Conservation (phyloP, 768 basidiomycete genomes). For the Gymnopilus junonius region DNA sequence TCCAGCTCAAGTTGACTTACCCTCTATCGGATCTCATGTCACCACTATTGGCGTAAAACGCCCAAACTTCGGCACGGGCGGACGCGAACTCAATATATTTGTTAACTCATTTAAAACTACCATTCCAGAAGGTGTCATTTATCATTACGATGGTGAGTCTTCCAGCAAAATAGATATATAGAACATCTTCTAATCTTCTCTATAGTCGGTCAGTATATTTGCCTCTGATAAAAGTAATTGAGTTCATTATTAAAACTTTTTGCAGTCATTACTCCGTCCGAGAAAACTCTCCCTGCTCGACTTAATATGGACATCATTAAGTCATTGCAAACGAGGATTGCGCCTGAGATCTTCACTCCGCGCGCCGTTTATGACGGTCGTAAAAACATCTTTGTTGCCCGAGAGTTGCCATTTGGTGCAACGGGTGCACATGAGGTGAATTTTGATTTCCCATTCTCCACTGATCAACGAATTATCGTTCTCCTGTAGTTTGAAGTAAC, state of each 20-base stretch:
- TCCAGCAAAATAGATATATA: conserved; percentile 5
- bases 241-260: neutral
- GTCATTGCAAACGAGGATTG: conserved; percentile 58
- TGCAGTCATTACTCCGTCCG: conserved; percentile 67
- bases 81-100: conserved; percentile 41
- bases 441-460: neutral
- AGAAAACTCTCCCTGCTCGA: conserved; percentile 67
- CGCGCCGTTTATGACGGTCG: conserved; percentile 79
- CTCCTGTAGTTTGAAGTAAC: conserved; percentile 61
- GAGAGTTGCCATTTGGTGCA: conserved; percentile 63
- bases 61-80: conserved; percentile 63
- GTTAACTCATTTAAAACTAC: conserved; percentile 70
- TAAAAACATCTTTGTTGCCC: conserved; percentile 72
- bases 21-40: conserved; percentile 40
- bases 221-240: neutral
- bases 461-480: neutral
- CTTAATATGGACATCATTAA: conserved; percentile 75
- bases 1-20: conserved; percentile 28
- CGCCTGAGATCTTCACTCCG: conserved; percentile 73
- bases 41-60: conserved; percentile 71
- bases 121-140: conserved; percentile 65
- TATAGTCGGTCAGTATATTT: conserved; percentile 47
- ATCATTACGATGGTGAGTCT: conserved; percentile 79
- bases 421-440: conserved; percentile 57
- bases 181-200: conserved; percentile 12